Evolutionary conservation across 78 protist genomes (phyloP).

Genomic region (Chrysochromulina parva): DNA sequence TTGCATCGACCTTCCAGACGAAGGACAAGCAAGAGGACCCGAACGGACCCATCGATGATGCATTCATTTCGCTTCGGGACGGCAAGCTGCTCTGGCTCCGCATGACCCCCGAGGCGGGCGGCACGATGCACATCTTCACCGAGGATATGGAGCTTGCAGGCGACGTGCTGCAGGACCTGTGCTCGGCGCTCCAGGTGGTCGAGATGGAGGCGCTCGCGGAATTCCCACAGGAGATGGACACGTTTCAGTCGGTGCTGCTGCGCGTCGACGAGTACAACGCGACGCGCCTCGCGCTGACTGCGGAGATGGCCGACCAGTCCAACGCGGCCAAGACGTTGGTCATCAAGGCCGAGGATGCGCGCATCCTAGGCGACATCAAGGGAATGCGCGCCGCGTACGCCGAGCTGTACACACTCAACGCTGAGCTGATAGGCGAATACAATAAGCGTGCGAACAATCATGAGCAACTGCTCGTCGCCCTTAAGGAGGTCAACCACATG

Average conservation of each 20-base stretch:
- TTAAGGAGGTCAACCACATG: slow-evolving; percentile 59
- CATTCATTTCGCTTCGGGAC: background rate
- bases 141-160: slow-evolving; percentile 52
- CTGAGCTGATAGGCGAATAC: slow-evolving; percentile 44
- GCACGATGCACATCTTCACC: background rate
- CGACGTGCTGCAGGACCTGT: slow-evolving; percentile 52
- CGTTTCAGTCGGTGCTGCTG: background rate
- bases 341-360: slow-evolving; percentile 58
- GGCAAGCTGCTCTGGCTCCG: background rate
- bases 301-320: slow-evolving; percentile 59
- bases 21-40: background rate
- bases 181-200: slow-evolving; percentile 11
- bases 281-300: slow-evolving; percentile 40
- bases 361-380: slow-evolving; percentile 37
- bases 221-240: slow-evolving; percentile 43
- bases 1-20: background rate
- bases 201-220: slow-evolving; percentile 16
- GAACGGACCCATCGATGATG: background rate
- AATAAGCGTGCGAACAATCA: slow-evolving; percentile 51
- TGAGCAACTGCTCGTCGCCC: slow-evolving; percentile 23
- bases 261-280: slow-evolving; percentile 46
- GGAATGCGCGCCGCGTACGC: slow-evolving; percentile 23
- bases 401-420: slow-evolving; percentile 40
- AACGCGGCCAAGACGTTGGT: slow-evolving; percentile 54
- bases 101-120: background rate